Percentiles rank a stretch among this genome's conserved stretches.
phyloP scores from a whole-genome alignment of 768 basidiomycete genomes.

The Collybiopsis confluens region DNA sequence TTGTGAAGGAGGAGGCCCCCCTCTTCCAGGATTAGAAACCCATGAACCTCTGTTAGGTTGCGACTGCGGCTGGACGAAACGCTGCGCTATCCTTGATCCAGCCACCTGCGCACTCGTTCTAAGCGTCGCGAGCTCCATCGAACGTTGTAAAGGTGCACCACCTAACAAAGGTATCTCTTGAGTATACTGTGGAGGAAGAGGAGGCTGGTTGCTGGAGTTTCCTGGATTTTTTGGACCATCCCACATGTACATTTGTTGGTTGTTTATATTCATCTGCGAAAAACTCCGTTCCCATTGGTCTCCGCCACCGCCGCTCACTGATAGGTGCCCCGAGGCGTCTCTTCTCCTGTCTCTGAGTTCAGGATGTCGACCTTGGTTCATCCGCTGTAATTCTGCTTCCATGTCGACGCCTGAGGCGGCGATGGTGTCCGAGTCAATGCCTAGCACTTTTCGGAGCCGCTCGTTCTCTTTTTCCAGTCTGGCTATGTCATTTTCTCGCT shows the following conservation, averaged over 20 bases:
- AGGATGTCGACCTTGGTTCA: slow-evolving; percentile 30
- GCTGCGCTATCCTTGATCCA: slow-evolving; percentile 46
- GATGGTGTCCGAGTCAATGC: slow-evolving; percentile 61
- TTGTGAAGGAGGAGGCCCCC: slow-evolving; percentile 27
- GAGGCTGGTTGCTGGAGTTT: slow-evolving; percentile 11
- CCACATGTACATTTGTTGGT: slow-evolving; percentile 8
- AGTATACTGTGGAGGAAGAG: slow-evolving; percentile 1
- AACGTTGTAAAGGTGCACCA: slow-evolving; percentile 37
- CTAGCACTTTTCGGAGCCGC: slow-evolving; percentile 67
- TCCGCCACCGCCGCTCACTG: slow-evolving; percentile 16
- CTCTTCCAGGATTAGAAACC: slow-evolving; percentile 25
- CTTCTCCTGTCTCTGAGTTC: slow-evolving; percentile 29
- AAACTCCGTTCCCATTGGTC: slow-evolving; percentile 2
- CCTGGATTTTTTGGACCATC: slow-evolving; percentile 20
- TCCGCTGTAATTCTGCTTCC: slow-evolving; percentile 47
- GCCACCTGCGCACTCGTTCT: slow-evolving; percentile 42
- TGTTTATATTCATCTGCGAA: neutral
- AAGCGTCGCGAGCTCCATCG: slow-evolving; percentile 47
- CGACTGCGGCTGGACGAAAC: slow-evolving; percentile 42
- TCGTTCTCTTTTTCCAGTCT: slow-evolving; percentile 83
- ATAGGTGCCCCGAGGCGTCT: slow-evolving; percentile 15
- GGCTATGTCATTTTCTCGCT: slow-evolving; percentile 83
- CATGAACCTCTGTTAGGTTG: slow-evolving; percentile 29
- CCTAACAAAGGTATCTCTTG: neutral
- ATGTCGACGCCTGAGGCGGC: slow-evolving; percentile 47